Conservation (phyloP, 805 yeast genomes). For the Suhomyces pyralidae region DNA sequence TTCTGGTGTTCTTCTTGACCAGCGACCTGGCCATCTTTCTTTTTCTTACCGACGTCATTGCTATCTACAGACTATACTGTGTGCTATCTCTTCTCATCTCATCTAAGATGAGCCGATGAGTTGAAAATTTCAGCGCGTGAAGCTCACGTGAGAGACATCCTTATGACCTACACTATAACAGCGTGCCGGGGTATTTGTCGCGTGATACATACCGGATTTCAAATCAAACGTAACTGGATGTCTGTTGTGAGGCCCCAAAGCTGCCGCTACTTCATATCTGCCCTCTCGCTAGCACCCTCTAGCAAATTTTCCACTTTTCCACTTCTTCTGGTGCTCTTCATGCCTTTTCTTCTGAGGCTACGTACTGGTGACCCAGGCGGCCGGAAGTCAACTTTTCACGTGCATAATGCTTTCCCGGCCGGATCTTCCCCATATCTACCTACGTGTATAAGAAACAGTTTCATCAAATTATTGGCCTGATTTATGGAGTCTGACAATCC, state of each 20-base stretch:
- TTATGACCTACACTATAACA: too few relatives aligned
- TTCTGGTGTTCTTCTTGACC: constrained; percentile 65
- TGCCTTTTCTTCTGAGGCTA: background rate
- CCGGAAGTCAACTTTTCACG: background rate
- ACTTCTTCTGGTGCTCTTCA: background rate
- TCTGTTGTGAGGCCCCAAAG: too few relatives aligned
- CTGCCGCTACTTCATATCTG: too few relatives aligned
- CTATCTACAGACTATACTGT: background rate
- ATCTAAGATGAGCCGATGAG: constrained; percentile 7
- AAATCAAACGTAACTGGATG: too few relatives aligned
- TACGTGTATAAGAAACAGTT: background rate
- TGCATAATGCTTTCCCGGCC: background rate
- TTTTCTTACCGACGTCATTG: constrained; percentile 74
- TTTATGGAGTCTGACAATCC: background rate
- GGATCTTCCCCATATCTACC: background rate
- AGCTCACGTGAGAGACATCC: background rate
- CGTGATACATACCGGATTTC: background rate
- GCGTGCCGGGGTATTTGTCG: too few relatives aligned
- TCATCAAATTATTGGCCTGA: too few relatives aligned
- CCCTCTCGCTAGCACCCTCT: too few relatives aligned
- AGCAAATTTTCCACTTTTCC: background rate
- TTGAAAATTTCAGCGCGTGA: constrained; percentile 2
- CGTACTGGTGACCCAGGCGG: background rate
- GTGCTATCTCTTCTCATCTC: background rate
- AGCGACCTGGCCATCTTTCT: constrained; percentile 79